Evolutionary conservation across 768 basidiomycete genomes (phyloP).

Genomic region (Russula ochroleuca): DNA sequence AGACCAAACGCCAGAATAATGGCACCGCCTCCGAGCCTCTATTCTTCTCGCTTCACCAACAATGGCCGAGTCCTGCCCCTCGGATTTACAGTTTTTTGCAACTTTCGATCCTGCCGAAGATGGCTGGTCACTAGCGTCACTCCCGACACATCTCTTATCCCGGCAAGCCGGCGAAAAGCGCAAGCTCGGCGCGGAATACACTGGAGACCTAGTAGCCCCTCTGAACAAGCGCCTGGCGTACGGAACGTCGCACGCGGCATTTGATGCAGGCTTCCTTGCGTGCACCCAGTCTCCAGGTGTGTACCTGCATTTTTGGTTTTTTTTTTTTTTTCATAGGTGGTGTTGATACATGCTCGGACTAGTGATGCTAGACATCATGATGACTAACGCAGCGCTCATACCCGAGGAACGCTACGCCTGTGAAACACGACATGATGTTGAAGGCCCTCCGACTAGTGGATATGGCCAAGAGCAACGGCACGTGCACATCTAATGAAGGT

Average conservation of each 20-base stretch:
- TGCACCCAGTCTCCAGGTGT: constrained; percentile 19
- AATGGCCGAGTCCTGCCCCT: constrained; percentile 9
- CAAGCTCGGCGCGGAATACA: constrained; percentile 13
- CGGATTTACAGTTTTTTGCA: constrained; percentile 24
- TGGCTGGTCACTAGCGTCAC: background rate
- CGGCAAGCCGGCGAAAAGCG: constrained; percentile 11
- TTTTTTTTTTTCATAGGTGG: background rate
- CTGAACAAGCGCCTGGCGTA: constrained; percentile 20
- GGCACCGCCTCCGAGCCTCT: too few relatives aligned
- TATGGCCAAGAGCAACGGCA: constrained; percentile 52
- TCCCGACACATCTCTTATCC: background rate
- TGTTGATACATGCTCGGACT: background rate
- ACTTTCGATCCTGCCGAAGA: constrained; percentile 22
- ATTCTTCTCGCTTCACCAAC: background rate
- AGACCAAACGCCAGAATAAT: too few relatives aligned
- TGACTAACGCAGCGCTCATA: constrained; percentile 9
- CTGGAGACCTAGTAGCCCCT: background rate
- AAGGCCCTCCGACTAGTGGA: constrained; percentile 51
- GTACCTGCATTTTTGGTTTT: background rate
- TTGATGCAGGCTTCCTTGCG: constrained; percentile 18
- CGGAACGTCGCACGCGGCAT: background rate
- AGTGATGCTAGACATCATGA: constrained; percentile 1
- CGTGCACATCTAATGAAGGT: constrained; percentile 9
- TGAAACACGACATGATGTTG: constrained; percentile 40
- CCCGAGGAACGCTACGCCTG: constrained; percentile 12